phyloP scores from a whole-genome alignment of 345 rosid species.

The Camelina hispida region DNA sequence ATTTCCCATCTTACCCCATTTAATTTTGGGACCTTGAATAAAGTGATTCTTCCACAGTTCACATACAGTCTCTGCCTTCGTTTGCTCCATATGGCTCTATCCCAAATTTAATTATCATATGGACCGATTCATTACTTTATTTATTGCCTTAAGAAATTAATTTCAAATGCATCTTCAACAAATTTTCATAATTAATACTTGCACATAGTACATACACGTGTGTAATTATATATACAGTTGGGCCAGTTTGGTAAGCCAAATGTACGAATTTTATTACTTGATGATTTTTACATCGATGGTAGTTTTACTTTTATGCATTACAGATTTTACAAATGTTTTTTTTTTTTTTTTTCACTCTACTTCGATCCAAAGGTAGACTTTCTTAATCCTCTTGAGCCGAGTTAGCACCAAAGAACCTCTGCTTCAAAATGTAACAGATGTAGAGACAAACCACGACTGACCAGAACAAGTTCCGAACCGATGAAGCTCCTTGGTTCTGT shows the following conservation, averaged over 20 bases:
- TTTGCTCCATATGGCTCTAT: slow-evolving; percentile 35
- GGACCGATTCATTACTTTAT: slow-evolving; percentile 46
- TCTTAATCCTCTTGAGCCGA: slow-evolving; percentile 22
- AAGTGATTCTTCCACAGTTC: slow-evolving; percentile 40
- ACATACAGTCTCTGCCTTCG: slow-evolving; percentile 34
- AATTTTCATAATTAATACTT: slow-evolving; percentile 31
- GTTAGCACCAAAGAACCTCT: slow-evolving; percentile 39
- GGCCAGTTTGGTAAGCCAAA: neutral
- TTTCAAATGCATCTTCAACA: slow-evolving; percentile 35
- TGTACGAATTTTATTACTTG: slow-evolving; percentile 2
- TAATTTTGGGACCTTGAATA: slow-evolving; percentile 46
- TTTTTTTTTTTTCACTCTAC: neutral
- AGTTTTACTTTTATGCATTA: slow-evolving; percentile 24
- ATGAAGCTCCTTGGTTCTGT: slow-evolving; percentile 31
- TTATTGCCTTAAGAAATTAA: slow-evolving; percentile 36
- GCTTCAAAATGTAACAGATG: slow-evolving; percentile 43
- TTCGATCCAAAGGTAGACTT: neutral
- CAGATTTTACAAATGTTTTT: neutral
- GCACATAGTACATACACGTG: slow-evolving; percentile 38
- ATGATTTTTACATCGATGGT: slow-evolving; percentile 22
- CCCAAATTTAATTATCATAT: slow-evolving; percentile 40
- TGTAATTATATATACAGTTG: neutral
- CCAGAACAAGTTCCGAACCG: slow-evolving; percentile 43
- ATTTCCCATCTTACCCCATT: slow-evolving; percentile 44
- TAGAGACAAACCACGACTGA: slow-evolving; percentile 41